Conservation (phyloP, 768 basidiomycete genomes). For the Tricholoma bakamatsutake region DNA sequence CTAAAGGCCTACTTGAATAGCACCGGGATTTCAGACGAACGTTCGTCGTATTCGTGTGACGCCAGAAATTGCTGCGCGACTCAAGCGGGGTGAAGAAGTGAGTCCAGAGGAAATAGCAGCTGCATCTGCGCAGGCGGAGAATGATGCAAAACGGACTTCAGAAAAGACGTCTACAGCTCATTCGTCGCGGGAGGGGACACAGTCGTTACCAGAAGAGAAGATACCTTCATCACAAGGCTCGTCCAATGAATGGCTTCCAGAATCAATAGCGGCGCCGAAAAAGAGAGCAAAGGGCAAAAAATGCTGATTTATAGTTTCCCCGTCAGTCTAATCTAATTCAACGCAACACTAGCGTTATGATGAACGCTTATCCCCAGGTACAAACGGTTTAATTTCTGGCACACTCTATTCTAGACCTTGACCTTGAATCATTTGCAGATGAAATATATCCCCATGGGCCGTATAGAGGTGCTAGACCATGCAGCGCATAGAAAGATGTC, state of each 20-base stretch:
- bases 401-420: too few relatives aligned
- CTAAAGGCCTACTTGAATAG: constrained; percentile 19
- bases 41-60: constrained; percentile 45
- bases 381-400: not conserved
- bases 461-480: too few relatives aligned
- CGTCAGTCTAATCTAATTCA: not conserved
- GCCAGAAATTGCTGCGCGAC: constrained; percentile 48
- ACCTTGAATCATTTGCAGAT: too few relatives aligned
- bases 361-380: not conserved
- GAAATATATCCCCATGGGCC: too few relatives aligned
- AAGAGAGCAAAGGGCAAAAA: constrained; percentile 26
- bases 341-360: not conserved
- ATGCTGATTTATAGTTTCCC: constrained; percentile 1
- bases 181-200: constrained; percentile 7
- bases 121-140: constrained; percentile 37
- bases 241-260: constrained; percentile 47
- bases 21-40: constrained; percentile 51
- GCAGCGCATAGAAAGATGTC: too few relatives aligned
- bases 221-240: constrained; percentile 15
- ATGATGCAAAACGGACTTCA: constrained; percentile 14
- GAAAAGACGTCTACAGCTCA: constrained; percentile 5
- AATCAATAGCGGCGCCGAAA: constrained; percentile 37
- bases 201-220: constrained; percentile 6
- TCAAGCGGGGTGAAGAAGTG: constrained; percentile 46
- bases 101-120: constrained; percentile 47